Conservation (phyloP, 352 stramenopile genomes). For the Nothophytophthora sp. region DNA sequence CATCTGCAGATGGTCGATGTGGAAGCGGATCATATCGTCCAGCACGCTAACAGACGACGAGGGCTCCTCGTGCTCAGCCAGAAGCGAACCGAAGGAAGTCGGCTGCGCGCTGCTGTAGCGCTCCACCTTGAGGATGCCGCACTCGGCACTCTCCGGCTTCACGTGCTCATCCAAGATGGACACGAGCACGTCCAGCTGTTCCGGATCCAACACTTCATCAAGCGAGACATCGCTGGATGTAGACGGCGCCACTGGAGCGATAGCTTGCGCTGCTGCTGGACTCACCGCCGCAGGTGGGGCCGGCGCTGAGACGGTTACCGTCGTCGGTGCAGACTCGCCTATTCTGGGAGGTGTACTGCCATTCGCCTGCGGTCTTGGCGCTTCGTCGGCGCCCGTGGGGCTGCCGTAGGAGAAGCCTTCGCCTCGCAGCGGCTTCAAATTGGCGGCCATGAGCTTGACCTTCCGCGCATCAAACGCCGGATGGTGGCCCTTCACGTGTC, state of each 20-base stretch:
- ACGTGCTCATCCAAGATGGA: slow-evolving; percentile 38
- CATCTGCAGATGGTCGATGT: slow-evolving; percentile 34
- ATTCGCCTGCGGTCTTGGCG: background rate
- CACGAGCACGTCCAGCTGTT: slow-evolving; percentile 42
- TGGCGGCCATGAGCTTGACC: slow-evolving; percentile 16
- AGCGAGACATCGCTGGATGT: slow-evolving; percentile 8
- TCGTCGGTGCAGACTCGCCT: slow-evolving; percentile 3
- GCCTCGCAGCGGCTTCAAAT: slow-evolving; percentile 4
- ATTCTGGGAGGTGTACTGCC: slow-evolving; percentile 4
- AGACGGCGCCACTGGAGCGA: slow-evolving; percentile 2
- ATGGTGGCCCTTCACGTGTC: slow-evolving; percentile 62
- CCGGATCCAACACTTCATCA: slow-evolving; percentile 17
- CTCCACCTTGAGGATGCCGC: background rate
- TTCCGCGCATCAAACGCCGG: slow-evolving; percentile 28
- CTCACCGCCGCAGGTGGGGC: no score
- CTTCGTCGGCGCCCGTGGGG: slow-evolving; percentile 24
- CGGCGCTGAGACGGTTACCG: slow-evolving; percentile 15
- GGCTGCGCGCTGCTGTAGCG: slow-evolving; percentile 4
- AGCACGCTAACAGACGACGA: slow-evolving; percentile 29
- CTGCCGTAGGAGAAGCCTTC: slow-evolving; percentile 28
- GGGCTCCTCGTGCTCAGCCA: no score
- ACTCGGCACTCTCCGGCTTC: slow-evolving; percentile 9
- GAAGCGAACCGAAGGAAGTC: no score
- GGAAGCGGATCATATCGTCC: slow-evolving; percentile 51
- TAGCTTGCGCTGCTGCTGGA: no score